Conservation (phyloP, 352 stramenopile species). For the Pythium graminicola region DNA sequence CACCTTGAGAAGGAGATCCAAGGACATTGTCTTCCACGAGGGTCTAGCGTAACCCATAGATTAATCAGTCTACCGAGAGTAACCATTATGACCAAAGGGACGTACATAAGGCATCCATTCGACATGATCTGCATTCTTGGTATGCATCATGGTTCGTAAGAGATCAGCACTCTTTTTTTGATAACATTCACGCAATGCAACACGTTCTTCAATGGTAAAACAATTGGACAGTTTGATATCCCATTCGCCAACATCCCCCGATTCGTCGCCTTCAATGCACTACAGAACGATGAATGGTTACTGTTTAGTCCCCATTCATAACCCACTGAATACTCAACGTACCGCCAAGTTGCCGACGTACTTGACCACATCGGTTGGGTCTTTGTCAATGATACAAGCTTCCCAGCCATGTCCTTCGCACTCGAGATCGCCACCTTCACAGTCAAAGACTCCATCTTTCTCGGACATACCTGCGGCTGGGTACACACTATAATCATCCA, state of each 20-base stretch:
- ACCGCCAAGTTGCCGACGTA: conserved; percentile 71
- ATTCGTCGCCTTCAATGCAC: conserved; percentile 76
- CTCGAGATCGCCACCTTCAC: conserved; percentile 55
- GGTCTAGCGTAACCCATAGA: conserved; percentile 40
- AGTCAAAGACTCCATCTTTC: conserved; percentile 49
- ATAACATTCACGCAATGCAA: conserved; percentile 51
- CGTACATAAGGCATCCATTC: conserved; percentile 77
- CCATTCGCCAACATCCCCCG: conserved; percentile 63
- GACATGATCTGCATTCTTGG: conserved; percentile 39
- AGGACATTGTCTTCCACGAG: conserved; percentile 54
- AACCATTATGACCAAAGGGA: no score
- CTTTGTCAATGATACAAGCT: conserved; percentile 65
- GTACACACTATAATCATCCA: conserved; percentile 37
- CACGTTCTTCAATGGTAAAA: conserved; percentile 50
- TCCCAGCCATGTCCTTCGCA: conserved; percentile 72
- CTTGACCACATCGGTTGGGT: conserved; percentile 66
- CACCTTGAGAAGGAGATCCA: conserved; percentile 45
- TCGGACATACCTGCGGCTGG: conserved; percentile 67
- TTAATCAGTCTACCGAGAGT: no score
- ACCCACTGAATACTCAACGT: conserved; percentile 14
- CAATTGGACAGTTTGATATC: conserved; percentile 64
- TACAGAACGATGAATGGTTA: no score
- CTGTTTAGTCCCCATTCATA: no score
- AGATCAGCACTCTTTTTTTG: conserved; percentile 47
- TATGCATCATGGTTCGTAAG: conserved; percentile 56